A percentile compares a stretch with the other conserved stretches of the same genome.
Conservation (phyloP, 257 asterid species). For the Coffea eugenioides region DNA sequence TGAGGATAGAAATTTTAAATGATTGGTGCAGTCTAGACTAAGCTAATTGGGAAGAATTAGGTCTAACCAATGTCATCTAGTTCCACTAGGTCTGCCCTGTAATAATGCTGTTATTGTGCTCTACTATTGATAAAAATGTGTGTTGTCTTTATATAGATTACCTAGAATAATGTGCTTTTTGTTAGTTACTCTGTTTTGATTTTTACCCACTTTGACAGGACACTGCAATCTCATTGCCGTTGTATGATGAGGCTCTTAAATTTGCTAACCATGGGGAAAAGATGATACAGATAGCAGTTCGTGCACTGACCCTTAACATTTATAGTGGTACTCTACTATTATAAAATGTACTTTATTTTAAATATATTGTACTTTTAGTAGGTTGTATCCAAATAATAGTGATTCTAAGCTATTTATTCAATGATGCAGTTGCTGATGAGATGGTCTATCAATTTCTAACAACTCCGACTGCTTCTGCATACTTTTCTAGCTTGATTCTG, state of each 20-base stretch:
- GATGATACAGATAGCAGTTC: slow-evolving; percentile 27
- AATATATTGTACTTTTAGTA: background rate
- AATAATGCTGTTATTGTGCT: background rate
- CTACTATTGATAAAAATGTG: background rate
- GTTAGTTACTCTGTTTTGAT: background rate
- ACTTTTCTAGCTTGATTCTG: slow-evolving; percentile 18
- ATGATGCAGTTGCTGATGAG: slow-evolving; percentile 23
- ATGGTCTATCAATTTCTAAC: slow-evolving; percentile 17
- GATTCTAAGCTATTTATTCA: slow-evolving; percentile 2
- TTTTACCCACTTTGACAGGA: slow-evolving; percentile 9
- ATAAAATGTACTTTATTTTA: background rate
- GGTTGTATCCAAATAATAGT: background rate
- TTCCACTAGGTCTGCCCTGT: background rate
- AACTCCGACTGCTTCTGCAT: slow-evolving; percentile 25
- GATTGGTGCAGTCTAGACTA: background rate
- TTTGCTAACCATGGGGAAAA: slow-evolving; percentile 24
- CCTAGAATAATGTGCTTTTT: slow-evolving; percentile 1
- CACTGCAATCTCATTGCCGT: slow-evolving; percentile 20
- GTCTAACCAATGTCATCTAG: background rate
- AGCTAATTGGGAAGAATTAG: background rate
- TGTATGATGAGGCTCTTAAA: slow-evolving; percentile 22
- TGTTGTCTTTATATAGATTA: background rate
- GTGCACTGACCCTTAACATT: slow-evolving; percentile 22
- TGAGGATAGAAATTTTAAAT: background rate
- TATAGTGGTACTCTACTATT: slow-evolving; percentile 7